A percentile compares a stretch with the other conserved stretches of the same genome.
These are phyloP conservation scores for Myochromella boudieri DNA, from an alignment of 768 basidiomycete species.

Conservation along the genomic window DNA sequence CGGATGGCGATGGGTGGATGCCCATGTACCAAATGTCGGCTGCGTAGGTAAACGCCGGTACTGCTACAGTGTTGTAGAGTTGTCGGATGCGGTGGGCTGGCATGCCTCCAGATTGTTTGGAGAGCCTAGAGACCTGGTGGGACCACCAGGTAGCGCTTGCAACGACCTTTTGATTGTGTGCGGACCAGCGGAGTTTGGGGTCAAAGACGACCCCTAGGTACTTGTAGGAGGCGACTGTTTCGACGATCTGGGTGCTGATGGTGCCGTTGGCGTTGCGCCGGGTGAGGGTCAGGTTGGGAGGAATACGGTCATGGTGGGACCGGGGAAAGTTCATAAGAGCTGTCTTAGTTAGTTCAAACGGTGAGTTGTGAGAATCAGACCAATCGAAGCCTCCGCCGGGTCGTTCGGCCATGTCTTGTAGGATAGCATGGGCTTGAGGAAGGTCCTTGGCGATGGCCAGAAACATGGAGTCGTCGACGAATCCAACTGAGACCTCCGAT, in stretches of 20 bases:
- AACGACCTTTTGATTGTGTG: slow-evolving; percentile 8
- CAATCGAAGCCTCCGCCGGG: slow-evolving; percentile 24
- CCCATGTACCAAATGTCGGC: slow-evolving; percentile 4
- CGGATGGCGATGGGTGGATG: neutral
- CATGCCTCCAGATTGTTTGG: neutral
- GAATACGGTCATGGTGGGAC: neutral
- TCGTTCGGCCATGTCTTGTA: slow-evolving; percentile 25
- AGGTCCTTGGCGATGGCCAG: slow-evolving; percentile 25
- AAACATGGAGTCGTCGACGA: slow-evolving; percentile 19
- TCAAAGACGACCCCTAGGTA: slow-evolving; percentile 4
- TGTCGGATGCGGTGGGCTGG: slow-evolving; percentile 2
- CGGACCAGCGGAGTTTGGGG: slow-evolving; percentile 12
- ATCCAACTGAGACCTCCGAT: neutral
- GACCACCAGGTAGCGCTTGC: slow-evolving; percentile 6
- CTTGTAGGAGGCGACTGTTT: neutral
- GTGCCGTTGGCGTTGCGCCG: neutral
- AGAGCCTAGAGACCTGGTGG: neutral
- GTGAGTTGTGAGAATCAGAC: slow-evolving; percentile 25
- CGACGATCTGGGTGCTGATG: neutral
- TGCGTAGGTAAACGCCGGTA: slow-evolving; percentile 7
- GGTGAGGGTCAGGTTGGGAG: neutral
- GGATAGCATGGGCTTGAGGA: slow-evolving; percentile 6
- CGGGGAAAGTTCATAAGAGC: slow-evolving; percentile 1
- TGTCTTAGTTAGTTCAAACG: slow-evolving; percentile 21
- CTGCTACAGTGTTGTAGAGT: slow-evolving; percentile 10